phyloP scores from a whole-genome alignment of 2,329 filamentous ascomycete species.

The Scytalidium sp. region DNA sequence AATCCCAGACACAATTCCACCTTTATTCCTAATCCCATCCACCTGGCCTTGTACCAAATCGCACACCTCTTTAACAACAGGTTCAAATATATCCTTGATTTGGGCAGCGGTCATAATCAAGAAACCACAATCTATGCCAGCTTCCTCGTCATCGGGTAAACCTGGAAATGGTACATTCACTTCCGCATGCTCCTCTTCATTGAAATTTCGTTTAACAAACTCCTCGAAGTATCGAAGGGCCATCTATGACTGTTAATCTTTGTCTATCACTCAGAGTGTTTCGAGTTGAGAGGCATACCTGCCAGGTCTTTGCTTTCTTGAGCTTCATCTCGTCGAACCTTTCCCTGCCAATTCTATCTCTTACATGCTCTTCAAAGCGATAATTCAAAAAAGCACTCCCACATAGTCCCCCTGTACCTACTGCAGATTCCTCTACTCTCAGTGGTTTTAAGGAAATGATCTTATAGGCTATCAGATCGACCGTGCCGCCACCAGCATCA shows the following conservation, averaged over 20 bases:
- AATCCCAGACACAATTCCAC: constrained; percentile 67
- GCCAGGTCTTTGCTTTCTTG: constrained; percentile 78
- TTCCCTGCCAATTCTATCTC: constrained; percentile 61
- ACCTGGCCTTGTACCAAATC: constrained; percentile 68
- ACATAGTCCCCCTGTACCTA: constrained; percentile 75
- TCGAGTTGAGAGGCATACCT: constrained; percentile 42
- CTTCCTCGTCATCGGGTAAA: constrained; percentile 71
- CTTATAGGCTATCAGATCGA: constrained; percentile 80
- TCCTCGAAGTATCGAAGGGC: constrained; percentile 79
- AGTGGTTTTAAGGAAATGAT: constrained; percentile 72
- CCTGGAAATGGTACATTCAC: constrained; percentile 79
- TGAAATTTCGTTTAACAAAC: constrained; percentile 81
- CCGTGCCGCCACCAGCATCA: constrained; percentile 55
- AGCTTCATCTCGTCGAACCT: constrained; percentile 72
- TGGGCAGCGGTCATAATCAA: constrained; percentile 67
- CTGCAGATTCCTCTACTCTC: constrained; percentile 73
- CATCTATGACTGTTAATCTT: constrained; percentile 42
- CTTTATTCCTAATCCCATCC: constrained; percentile 57
- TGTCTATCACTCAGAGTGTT: constrained; percentile 1
- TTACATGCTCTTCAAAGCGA: constrained; percentile 75
- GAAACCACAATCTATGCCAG: constrained; percentile 73
- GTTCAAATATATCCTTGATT: constrained; percentile 72
- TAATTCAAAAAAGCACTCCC: constrained; percentile 80
- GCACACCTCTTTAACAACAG: constrained; percentile 68
- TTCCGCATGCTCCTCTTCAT: constrained; percentile 73